A percentile compares a stretch with the other conserved stretches of the same genome.
phyloP scores from a whole-genome alignment of 192 early-diverging fungal genomes.

The Backusella sp. region DNA sequence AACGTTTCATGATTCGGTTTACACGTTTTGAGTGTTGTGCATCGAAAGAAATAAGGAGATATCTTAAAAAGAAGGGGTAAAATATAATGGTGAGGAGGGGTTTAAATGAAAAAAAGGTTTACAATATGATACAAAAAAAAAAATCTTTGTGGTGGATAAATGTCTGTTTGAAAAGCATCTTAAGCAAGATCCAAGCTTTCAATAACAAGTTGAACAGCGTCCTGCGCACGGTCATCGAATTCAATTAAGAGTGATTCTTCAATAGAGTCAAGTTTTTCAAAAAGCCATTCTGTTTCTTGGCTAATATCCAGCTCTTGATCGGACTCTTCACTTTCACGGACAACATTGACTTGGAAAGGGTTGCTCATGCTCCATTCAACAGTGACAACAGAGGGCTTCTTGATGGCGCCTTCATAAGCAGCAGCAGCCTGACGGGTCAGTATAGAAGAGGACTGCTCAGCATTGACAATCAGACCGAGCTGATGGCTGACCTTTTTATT shows the following conservation, averaged over 20 bases:
- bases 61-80: not conserved
- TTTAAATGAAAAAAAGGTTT: not conserved
- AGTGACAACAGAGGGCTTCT: not conserved
- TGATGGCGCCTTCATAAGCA: not conserved
- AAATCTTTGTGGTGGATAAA: not conserved
- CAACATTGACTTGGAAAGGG: slow-evolving; percentile 8
- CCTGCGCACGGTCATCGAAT: slow-evolving; percentile 9
- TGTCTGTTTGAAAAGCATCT: not conserved
- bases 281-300: slow-evolving; percentile 7
- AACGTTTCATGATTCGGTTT: slow-evolving; percentile 2
- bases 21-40: slow-evolving; percentile 1
- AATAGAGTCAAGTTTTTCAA: not conserved
- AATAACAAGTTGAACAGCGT: slow-evolving; percentile 7
- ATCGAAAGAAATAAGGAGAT: not conserved
- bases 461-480: slow-evolving; percentile 24
- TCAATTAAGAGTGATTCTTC: not conserved
- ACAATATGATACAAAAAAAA: not conserved
- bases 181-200: slow-evolving; percentile 9
- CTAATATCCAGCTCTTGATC: not conserved
- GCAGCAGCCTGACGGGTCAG: slow-evolving; percentile 6
- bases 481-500: slow-evolving; percentile 23
- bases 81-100: not conserved
- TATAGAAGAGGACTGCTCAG: slow-evolving; percentile 15
- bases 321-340: not conserved
- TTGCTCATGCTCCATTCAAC: slow-evolving; percentile 11